Percentiles rank a stretch among this genome's conserved stretches.
Conservation (phyloP, 108 stramenopile genomes). For the Seminavis robusta region DNA sequence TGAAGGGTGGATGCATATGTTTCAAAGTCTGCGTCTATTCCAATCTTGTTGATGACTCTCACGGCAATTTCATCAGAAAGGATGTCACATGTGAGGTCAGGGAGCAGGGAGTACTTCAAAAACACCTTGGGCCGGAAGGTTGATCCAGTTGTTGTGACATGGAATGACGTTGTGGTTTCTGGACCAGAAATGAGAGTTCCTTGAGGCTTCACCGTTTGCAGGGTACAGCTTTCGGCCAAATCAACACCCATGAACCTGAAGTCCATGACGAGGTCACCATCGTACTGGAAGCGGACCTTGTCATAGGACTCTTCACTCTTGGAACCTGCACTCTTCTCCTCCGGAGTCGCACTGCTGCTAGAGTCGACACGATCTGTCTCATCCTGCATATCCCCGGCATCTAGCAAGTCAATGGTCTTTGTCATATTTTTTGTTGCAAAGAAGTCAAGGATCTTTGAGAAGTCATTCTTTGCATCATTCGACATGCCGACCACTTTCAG, state of each 20-base stretch:
- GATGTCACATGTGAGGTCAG: neutral
- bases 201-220: too few species aligned
- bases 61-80: neutral
- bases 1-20: too few species aligned
- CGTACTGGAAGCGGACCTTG: slow-evolving; percentile 5
- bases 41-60: neutral
- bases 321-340: neutral
- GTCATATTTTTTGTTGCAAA: too few species aligned
- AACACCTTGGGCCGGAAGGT: neutral
- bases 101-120: neutral
- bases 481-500: neutral
- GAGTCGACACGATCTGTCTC: neutral
- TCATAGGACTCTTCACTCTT: neutral
- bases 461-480: neutral
- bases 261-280: slow-evolving; percentile 1
- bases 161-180: too few species aligned
- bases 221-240: too few species aligned
- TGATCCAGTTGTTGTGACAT: slow-evolving; percentile 3
- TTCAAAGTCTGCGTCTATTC: neutral
- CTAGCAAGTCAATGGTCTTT: neutral
- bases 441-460: too few species aligned
- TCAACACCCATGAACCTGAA: too few species aligned
- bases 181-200: neutral
- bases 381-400: neutral
- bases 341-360: neutral